phyloP scores from a whole-genome alignment of 495 filamentous ascomycete species.

The Aspergillus asperescens region DNA sequence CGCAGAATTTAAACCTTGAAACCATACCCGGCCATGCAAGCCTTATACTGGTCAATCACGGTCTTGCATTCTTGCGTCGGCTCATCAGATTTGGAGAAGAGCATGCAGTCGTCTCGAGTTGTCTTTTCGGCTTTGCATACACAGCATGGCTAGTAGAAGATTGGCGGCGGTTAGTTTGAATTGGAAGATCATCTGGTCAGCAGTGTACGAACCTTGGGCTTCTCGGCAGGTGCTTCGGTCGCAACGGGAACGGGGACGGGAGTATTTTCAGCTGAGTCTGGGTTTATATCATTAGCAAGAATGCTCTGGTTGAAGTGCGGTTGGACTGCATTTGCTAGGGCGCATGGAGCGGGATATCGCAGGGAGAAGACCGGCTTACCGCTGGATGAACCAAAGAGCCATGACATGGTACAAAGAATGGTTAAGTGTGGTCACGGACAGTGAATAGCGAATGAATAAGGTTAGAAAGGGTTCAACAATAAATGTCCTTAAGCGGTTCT shows the following conservation, averaged over 20 bases:
- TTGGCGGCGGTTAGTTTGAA: slow-evolving; percentile 4
- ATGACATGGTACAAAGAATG: slow-evolving; percentile 31
- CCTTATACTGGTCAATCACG: slow-evolving; percentile 78
- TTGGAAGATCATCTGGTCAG: not conserved
- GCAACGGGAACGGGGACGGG: slow-evolving; percentile 29
- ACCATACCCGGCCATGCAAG: slow-evolving; percentile 89
- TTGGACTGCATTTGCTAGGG: too few species aligned
- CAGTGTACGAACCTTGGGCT: slow-evolving; percentile 48
- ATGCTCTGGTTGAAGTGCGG: not conserved
- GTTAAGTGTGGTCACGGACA: too few species aligned
- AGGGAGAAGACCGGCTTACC: slow-evolving; percentile 22
- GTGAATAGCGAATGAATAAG: not conserved
- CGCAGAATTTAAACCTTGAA: slow-evolving; percentile 61
- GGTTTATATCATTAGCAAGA: not conserved
- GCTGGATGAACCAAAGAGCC: slow-evolving; percentile 38
- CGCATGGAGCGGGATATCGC: not conserved
- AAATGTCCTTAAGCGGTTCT: not conserved
- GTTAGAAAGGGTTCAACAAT: not conserved
- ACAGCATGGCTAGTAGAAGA: slow-evolving; percentile 72
- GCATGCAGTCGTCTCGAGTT: slow-evolving; percentile 94
- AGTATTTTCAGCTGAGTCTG: slow-evolving; percentile 22
- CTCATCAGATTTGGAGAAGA: slow-evolving; percentile 77
- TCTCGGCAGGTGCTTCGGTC: slow-evolving; percentile 29
- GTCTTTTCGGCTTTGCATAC: slow-evolving; percentile 96
- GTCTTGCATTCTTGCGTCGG: slow-evolving; percentile 72